Evolutionary conservation across 257 asterid genomes (phyloP).

Genomic region (Fraxinus anomala): DNA sequence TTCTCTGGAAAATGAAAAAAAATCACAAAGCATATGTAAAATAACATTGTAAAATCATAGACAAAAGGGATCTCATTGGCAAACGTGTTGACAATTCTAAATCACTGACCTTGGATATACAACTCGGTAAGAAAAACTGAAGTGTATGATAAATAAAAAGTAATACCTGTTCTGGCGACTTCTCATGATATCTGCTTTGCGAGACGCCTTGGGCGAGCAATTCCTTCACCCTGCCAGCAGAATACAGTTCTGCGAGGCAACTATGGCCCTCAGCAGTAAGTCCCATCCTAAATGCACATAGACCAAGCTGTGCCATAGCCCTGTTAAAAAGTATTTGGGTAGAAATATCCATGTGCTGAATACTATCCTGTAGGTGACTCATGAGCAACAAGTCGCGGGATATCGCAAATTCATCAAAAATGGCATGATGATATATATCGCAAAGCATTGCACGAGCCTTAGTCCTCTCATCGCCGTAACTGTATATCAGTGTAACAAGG

Average conservation of each 20-base stretch:
- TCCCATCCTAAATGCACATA: constrained; percentile 85
- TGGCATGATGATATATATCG: constrained; percentile 92
- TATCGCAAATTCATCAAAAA: constrained; percentile 71
- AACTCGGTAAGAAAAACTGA: neutral
- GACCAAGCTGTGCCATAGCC: constrained; percentile 96
- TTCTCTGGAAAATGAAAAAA: neutral
- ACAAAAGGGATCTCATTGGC: neutral
- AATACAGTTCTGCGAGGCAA: constrained; percentile 86
- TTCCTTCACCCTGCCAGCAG: constrained; percentile 95
- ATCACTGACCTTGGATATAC: neutral
- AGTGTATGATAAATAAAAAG: neutral
- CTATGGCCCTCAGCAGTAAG: constrained; percentile 74
- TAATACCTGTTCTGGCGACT: constrained; percentile 93
- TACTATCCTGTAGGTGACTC: constrained; percentile 96
- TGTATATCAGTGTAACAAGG: constrained; percentile 79
- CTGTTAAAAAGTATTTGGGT: constrained; percentile 90
- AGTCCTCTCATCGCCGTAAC: constrained; percentile 86
- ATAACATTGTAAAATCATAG: neutral
- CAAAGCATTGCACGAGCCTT: constrained; percentile 99
- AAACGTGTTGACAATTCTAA: neutral
- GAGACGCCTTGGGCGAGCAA: constrained; percentile 95
- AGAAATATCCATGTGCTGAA: constrained; percentile 95
- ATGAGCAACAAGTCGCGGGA: constrained; percentile 87
- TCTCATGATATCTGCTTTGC: constrained; percentile 91
- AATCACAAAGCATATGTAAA: neutral